Base-by-base conservation (phyloP, 441 rosid genomes). In the Aleurites moluccanus region DNA sequence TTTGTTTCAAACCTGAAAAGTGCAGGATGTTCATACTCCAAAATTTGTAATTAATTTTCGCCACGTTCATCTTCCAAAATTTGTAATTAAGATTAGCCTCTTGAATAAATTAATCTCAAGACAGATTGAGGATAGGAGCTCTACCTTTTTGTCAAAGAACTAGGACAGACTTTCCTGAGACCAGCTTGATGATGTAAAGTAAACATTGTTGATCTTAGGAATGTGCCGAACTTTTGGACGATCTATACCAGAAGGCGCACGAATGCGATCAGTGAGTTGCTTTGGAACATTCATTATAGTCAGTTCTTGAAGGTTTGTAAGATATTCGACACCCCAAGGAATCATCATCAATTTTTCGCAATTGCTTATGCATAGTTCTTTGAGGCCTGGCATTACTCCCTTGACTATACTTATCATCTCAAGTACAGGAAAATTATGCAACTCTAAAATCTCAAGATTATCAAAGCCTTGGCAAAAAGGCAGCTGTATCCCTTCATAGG, bases 281-380 rank as follows among this genome's bases (percentile, higher is more conserved):
- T 30, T 30, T 33, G 66, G 21, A 30, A 15, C 23, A 62, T 62
- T 62, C 42, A 62, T 33, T 44, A 62, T 15, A 28, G 42, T 62
- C 66, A 62, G 42, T 62, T 62, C 42, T 30, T 62, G n/a, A 62
- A 62, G 66, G n/a, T 62, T 62, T 8, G 10, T 62, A 30, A 62
- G 66, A 30, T 62, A 4, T 28, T 28, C 0, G 11, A 62, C 6
- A n/a, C 44, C 66, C 42, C 66, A 15, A 62, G 42, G 66, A 33
- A 57, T 23, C 21, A 30, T 30, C 66, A 23, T 15, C 62, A 57
- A 23, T 10, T 23, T 25, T 21, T 57, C 15, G 14, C 62, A 57
- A 23, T 57, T 57, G 33, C 62, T 14, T 10, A 57, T 57, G 33
- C 62, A 21, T 57, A 57, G 62, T 23, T 57, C 66, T 28, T 62